These are phyloP conservation scores for Bocquillonia castaneifolia DNA, from an alignment of 441 rosid genomes.

Conservation along the genomic window DNA sequence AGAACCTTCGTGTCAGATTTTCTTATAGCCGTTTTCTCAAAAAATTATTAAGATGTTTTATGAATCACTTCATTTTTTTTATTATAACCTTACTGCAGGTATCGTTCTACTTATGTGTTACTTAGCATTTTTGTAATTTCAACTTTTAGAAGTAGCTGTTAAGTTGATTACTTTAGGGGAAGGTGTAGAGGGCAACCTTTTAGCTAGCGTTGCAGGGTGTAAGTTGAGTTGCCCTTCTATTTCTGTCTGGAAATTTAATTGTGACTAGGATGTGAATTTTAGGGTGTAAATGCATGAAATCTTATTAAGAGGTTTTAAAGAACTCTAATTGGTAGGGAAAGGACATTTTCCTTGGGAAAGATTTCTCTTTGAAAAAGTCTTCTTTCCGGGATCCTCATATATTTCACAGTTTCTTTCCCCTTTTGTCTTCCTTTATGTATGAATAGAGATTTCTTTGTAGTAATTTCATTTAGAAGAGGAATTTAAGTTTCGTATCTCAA, in stretches of 20 bases:
- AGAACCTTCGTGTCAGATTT: not conserved
- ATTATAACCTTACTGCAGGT: not conserved
- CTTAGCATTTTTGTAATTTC: not conserved
- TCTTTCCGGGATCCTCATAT: not conserved
- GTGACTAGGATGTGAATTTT: not conserved
- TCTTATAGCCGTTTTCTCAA: not conserved
- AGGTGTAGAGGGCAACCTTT: not conserved
- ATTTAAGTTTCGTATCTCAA: too few species aligned
- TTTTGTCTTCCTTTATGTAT: not conserved
- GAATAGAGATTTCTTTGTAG: not conserved
- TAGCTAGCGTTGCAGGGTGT: not conserved
- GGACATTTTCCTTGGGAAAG: not conserved
- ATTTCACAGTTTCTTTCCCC: not conserved
- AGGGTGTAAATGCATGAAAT: not conserved
- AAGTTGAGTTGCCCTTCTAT: not conserved
- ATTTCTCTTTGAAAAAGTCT: not conserved
- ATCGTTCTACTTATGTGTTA: not conserved
- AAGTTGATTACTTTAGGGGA: not conserved
- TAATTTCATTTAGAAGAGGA: not conserved
- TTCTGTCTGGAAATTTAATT: not conserved
- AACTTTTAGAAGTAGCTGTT: not conserved
- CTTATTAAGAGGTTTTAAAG: too few species aligned
- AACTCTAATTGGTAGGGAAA: not conserved
- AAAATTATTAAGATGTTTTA: not conserved
- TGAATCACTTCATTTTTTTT: not conserved